Evolutionary conservation across 129 eudicot genomes (phyloP), one percentile per base, ranked within the genome.

Genomic region (Lactuca sativa): DNA sequence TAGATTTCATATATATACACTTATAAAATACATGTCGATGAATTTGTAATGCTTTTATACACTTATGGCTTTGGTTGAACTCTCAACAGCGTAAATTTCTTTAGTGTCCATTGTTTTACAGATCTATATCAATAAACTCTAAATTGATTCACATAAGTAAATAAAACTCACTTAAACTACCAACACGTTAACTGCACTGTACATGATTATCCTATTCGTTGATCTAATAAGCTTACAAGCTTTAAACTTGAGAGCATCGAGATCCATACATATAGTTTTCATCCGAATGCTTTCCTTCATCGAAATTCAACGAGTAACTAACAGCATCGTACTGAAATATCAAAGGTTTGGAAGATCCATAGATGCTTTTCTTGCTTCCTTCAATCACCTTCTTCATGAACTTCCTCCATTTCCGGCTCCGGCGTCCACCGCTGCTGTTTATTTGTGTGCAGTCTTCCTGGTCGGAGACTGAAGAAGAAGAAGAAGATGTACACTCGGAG

Each of bases 401-500:
- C 80, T 62, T 86, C 59, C 79, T 55, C 81, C 83, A 73, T 18
- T 71, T 74, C 76, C 70, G 57, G 67, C 70, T 8, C 16, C 70
- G 41, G 32, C 40, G 40, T 4, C 6, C 6, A 36, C 40, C 3
- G 40, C 0, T 36, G 40, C 34, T 54, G 36, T 72, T 17, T 1
- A 82, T 69, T 16, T 77, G 87, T 0, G 83, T 57, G 77, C 80
- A 86, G 36, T 82, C 83, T 41, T 86, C 91, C 61, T 81, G 91
- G n/a, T 69, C 85, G 8, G 82, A 79, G 7, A 86, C 66, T 58
- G 52, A 47, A 7, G 52, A 47, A 12, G 52, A 7, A 3, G 51
- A 47, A 3, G 30, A 25, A 25, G 52, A 47, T 12, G 52, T 7
- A 47, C 12, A 47, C 14, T 47, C 52, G 2, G 52, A 47, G 52